Percentiles rank a stretch among this genome's conserved stretches.
phyloP scores from a whole-genome alignment of 495 filamentous ascomycete species.

The Massariosphaeria phaeospora region DNA sequence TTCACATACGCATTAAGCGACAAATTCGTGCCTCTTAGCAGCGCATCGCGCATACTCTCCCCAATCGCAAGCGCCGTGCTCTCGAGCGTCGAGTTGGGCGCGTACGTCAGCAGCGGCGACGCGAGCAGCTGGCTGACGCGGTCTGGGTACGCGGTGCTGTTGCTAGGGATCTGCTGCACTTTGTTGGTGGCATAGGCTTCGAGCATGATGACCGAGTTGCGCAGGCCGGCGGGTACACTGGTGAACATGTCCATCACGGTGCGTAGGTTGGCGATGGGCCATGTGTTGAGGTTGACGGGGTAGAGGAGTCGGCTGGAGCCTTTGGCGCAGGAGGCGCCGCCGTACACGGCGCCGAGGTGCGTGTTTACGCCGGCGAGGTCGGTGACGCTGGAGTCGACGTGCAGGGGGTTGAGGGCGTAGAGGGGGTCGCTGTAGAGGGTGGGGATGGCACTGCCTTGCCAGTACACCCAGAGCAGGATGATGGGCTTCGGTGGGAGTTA shows the following conservation, averaged over 20 bases:
- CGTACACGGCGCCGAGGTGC: slow-evolving; percentile 6
- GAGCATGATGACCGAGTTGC: slow-evolving; percentile 5
- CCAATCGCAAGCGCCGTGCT: background rate
- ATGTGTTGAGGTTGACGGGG: slow-evolving; percentile 2
- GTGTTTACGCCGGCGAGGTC: too few relatives aligned
- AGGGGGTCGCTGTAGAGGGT: slow-evolving; percentile 7
- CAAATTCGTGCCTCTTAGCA: background rate
- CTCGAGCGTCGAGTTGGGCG: background rate
- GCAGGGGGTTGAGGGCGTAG: slow-evolving; percentile 4
- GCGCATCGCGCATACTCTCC: background rate
- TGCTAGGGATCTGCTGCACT: background rate
- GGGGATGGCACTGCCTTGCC: slow-evolving; percentile 1
- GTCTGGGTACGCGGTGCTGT: slow-evolving; percentile 1
- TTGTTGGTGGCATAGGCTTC: slow-evolving; percentile 13
- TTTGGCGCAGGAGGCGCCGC: background rate
- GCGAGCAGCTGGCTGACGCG: background rate
- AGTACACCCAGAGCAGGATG: slow-evolving; percentile 6
- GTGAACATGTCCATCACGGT: slow-evolving; percentile 8
- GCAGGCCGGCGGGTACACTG: background rate
- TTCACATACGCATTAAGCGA: slow-evolving; percentile 14
- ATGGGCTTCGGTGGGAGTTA: background rate
- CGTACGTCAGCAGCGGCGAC: background rate
- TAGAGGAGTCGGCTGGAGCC: background rate
- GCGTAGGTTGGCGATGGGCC: background rate
- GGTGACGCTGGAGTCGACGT: background rate